Percentiles rank a stretch among this genome's conserved stretches.
phyloP scores from a whole-genome alignment of 192 early-diverging fungal species.

The Martensiomyces pterosporus region DNA sequence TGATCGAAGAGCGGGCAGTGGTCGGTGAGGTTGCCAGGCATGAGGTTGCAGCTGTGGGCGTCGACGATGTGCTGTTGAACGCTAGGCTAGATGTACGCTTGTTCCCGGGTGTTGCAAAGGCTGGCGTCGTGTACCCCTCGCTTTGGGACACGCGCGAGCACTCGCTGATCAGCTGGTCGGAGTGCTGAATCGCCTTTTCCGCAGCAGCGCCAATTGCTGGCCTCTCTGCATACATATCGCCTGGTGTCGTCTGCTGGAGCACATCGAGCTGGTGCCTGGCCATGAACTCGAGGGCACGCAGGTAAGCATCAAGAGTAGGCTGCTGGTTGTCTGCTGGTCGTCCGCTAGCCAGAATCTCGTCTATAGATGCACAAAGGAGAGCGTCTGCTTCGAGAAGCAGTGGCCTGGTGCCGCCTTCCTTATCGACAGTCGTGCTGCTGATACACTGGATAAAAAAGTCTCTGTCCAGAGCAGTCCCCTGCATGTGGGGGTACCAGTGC shows the following conservation, averaged over 20 bases:
- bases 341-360: constrained; percentile 13
- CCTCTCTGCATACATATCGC: constrained; percentile 16
- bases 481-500: constrained; percentile 9
- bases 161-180: constrained; percentile 12
- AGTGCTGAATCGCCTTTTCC: not conserved
- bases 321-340: not conserved
- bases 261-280: constrained; percentile 32
- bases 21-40: not conserved
- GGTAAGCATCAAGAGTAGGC: constrained; percentile 13
- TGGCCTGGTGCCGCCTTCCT: not conserved
- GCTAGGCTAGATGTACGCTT: constrained; percentile 29
- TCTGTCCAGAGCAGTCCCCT: no score
- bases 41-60: no score
- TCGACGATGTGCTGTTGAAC: constrained; percentile 17
- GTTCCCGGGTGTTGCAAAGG: constrained; percentile 14
- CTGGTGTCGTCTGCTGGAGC: constrained; percentile 10
- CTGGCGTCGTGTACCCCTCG: no score
- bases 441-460: no score
- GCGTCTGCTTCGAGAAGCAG: constrained; percentile 4
- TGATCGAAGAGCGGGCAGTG: constrained; percentile 1
- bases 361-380: constrained; percentile 15
- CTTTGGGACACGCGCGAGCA: constrained; percentile 18
- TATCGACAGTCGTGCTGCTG: no score
- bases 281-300: constrained; percentile 31
- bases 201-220: not conserved